Conservation (phyloP, 1,284 basidiomycete genomes). For the Pascua guehoae region DNA sequence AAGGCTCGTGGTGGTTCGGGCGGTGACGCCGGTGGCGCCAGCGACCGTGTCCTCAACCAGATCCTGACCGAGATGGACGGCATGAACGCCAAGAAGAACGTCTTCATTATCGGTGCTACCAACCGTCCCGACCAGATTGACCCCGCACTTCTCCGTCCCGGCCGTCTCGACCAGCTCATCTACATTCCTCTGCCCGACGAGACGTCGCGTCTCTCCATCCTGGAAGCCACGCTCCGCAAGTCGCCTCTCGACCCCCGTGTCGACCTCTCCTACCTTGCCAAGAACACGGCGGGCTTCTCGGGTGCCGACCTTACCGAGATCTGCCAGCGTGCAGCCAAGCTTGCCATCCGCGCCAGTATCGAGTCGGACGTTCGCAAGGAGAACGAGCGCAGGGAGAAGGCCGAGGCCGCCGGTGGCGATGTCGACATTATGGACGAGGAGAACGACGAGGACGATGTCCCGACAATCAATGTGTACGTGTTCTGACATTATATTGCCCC, state of each 20-base stretch:
- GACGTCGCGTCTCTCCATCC: constrained; percentile 82
- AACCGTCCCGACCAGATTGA: constrained; percentile 99
- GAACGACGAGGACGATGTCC: constrained; percentile 85
- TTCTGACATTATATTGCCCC: too few relatives aligned
- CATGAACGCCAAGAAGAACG: constrained; percentile 99
- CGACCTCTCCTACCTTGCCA: constrained; percentile 81
- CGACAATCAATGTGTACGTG: constrained; percentile 75
- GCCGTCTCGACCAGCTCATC: constrained; percentile 87
- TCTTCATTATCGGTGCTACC: constrained; percentile 97
- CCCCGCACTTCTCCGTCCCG: constrained; percentile 91
- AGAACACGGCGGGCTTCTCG: constrained; percentile 95
- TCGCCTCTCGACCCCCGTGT: constrained; percentile 85
- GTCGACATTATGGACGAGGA: constrained; percentile 53
- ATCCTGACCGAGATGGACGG: constrained; percentile 99
- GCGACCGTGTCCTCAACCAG: constrained; percentile 96
- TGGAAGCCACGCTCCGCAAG: constrained; percentile 87
- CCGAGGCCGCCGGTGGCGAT: constrained; percentile 70
- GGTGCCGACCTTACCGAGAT: constrained; percentile 99
- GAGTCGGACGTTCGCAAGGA: constrained; percentile 81
- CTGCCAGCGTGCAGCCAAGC: constrained; percentile 94
- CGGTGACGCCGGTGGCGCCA: constrained; percentile 85
- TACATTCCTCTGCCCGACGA: constrained; percentile 95
- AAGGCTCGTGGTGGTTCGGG: constrained; percentile 81
- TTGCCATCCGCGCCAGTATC: constrained; percentile 82
- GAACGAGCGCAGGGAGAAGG: constrained; percentile 76